Base-by-base conservation (phyloP, 495 filamentous ascomycete species). In the Elasticomyces elasticus region DNA sequence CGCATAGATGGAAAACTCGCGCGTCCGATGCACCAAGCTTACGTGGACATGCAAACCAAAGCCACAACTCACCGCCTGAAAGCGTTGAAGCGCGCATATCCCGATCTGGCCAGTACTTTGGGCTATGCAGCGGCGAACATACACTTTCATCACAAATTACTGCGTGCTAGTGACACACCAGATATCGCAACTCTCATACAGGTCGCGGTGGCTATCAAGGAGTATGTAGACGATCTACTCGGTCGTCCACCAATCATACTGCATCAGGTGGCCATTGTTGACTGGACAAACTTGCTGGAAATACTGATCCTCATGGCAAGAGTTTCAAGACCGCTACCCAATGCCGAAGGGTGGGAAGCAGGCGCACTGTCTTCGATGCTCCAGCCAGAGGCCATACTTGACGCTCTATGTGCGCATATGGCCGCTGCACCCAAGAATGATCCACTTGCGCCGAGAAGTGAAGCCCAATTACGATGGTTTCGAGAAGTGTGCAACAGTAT, bases 241-340 rank as follows among this genome's bases (percentile, higher is more conserved):
- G 31, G 7, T 13, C 17, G 45, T 10, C 53, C 53, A 4, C 22
- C 53, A 2, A 43, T 42, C 17, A 5, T 26, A 1, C 20, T 56
- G 6, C 37, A 56, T 20, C 53, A 43, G 10, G 3, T 56, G 10
- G 46, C 53, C 1, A 50, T 43, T n/a, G 20, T 56, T 1, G 53
- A 56, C 27, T 56, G 53, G 53, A 43, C 37, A 11, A 49, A 50
- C 35, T 26, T 56, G 19, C 45, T 56, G 1, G 53, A 56, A 31
- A 42, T 50, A 11, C 53, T 56, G 20, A 10, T 50, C 17, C 31
- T 50, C 19, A 41, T 50, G 31, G 44, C 53, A 1, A 19, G 31
- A 1, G 12, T 56, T 1, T 4, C 44, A 15, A 24, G 23, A 5
- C 35, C 44, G 11, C 20, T 44, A 31, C 38, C 45, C 7, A 22